Percentiles rank a stretch among this genome's conserved stretches.
Conservation (phyloP, 2,329 filamentous ascomycete genomes). For the Aspergillus neoniger region DNA sequence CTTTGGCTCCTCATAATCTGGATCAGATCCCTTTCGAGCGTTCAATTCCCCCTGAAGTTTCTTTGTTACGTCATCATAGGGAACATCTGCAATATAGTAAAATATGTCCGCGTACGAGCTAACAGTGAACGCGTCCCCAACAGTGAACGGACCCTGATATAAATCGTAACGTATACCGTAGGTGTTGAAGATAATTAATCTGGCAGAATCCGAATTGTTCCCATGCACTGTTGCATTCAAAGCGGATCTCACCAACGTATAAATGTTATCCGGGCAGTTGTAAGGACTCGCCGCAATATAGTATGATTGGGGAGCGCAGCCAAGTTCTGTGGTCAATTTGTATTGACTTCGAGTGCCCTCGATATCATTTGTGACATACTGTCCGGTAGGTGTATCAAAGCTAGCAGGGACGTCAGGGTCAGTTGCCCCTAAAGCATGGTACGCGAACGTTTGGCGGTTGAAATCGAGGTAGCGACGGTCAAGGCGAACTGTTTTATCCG, state of each 20-base stretch:
- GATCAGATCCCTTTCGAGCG: no score
- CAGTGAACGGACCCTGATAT: neutral
- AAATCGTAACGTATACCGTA: neutral
- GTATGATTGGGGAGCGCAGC: conserved; percentile 2
- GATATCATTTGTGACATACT: neutral
- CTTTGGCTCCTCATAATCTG: neutral
- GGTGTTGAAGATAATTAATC: neutral
- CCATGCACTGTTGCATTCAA: neutral
- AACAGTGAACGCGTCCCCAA: neutral
- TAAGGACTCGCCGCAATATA: neutral
- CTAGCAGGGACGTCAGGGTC: neutral
- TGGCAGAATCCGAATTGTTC: neutral
- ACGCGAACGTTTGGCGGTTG: neutral
- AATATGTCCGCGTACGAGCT: neutral
- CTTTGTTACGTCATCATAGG: neutral
- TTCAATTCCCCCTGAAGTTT: neutral
- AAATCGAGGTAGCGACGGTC: conserved; percentile 1
- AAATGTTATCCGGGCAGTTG: neutral
- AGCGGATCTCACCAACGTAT: neutral
- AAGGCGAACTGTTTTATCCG: neutral
- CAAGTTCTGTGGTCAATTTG: neutral
- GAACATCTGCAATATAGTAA: neutral
- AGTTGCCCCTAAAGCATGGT: neutral
- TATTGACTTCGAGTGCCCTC: neutral
- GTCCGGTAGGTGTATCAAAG: neutral